These are phyloP conservation scores for Colletotrichum liaoningense DNA, from an alignment of 2,329 filamentous ascomycete species.

Conservation along the genomic window DNA sequence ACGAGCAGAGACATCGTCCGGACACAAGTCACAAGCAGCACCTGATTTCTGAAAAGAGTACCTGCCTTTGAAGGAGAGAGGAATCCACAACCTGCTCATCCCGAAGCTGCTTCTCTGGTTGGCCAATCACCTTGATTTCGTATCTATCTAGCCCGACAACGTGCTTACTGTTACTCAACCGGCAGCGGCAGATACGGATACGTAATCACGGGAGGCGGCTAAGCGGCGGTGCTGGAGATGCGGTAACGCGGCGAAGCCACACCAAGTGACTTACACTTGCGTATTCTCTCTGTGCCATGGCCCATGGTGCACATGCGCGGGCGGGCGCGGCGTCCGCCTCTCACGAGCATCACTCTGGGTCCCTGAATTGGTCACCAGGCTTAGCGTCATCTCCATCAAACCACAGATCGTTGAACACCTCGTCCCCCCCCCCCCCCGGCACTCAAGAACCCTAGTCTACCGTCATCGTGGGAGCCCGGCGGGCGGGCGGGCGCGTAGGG, in stretches of 20 bases:
- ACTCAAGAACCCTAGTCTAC: conserved; percentile 15
- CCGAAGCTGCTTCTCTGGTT: not conserved
- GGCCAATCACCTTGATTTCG: not conserved
- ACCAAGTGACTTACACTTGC: not conserved
- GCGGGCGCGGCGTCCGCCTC: not conserved
- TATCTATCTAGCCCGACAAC: not conserved
- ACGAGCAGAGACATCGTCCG: not conserved
- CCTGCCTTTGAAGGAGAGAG: not conserved
- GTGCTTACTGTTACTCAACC: not conserved
- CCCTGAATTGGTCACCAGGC: not conserved
- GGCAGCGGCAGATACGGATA: not conserved
- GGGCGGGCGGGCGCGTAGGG: conserved; percentile 6
- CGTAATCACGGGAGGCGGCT: not conserved
- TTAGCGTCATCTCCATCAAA: not conserved
- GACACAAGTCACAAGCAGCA: not conserved
- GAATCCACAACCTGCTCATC: not conserved
- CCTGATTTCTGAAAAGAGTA: not conserved
- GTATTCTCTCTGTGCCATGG: not conserved
- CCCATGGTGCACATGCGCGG: not conserved
- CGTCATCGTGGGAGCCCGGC: conserved; percentile 7
- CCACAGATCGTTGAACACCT: not conserved
- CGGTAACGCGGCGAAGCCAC: not conserved
- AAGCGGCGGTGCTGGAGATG: not conserved
- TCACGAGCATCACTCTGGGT: not conserved
- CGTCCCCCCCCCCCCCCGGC: not conserved